Conservation (phyloP, 805 yeast genomes). For the Ogataea glucozyma region DNA sequence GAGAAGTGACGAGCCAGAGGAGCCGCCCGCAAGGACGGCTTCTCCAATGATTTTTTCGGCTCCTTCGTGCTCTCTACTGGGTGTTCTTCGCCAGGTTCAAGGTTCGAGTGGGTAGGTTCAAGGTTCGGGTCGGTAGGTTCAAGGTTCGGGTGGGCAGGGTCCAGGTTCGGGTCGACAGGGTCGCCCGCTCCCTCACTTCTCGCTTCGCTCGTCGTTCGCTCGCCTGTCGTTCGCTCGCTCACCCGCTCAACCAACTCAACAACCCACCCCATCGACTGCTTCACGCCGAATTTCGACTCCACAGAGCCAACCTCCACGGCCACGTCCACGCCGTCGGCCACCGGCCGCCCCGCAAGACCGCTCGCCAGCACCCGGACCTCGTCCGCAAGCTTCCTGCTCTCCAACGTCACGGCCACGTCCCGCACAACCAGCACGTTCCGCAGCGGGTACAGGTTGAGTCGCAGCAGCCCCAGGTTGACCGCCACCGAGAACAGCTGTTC, state of each 20-base stretch:
- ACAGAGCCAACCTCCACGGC: conserved; percentile 21
- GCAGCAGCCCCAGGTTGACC: conserved; percentile 16
- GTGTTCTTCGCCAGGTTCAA: too few species aligned
- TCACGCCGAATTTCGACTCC: too few species aligned
- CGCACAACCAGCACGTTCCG: conserved; percentile 18
- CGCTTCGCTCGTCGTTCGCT: too few species aligned
- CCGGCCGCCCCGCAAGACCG: conserved; percentile 15
- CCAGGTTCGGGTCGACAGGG: conserved; percentile 19
- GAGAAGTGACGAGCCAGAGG: conserved; percentile 20
- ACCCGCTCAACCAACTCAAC: too few species aligned
- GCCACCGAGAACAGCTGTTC: conserved; percentile 7
- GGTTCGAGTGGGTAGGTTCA: too few species aligned
- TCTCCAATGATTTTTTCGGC: background rate
- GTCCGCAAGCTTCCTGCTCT: conserved; percentile 11
- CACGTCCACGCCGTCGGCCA: conserved; percentile 25
- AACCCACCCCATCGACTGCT: too few species aligned
- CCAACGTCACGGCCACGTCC: conserved; percentile 18
- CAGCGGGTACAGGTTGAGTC: conserved; percentile 26
- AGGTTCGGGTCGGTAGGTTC: too few species aligned
- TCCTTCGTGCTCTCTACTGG: background rate
- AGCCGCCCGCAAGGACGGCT: background rate
- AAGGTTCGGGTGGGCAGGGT: too few species aligned
- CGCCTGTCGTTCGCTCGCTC: too few species aligned
- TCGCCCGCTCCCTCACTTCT: too few species aligned
- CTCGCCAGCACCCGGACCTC: conserved; percentile 20